phyloP scores from a whole-genome alignment of 2,329 filamentous ascomycete species.

The Venturia aucupariae region DNA sequence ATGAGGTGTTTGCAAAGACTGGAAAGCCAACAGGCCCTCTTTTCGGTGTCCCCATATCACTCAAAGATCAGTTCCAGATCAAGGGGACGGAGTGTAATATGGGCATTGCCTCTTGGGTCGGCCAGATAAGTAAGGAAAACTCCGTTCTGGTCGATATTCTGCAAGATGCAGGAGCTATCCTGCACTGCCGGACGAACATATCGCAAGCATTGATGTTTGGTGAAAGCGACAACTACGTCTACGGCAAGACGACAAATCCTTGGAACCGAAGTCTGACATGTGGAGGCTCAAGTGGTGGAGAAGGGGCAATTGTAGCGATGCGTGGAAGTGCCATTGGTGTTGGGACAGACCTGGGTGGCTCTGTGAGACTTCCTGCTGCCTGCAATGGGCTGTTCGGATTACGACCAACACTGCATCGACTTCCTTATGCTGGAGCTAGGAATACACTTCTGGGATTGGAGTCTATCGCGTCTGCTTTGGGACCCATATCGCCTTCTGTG shows the following conservation, averaged over 20 bases:
- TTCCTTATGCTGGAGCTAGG: constrained; percentile 39
- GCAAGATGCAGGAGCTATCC: constrained; percentile 37
- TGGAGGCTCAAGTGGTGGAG: constrained; percentile 44
- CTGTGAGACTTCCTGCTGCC: constrained; percentile 42
- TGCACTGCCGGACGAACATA: constrained; percentile 46
- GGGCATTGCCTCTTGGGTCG: constrained; percentile 34
- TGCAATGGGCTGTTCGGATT: constrained; percentile 41
- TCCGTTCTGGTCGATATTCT: constrained; percentile 36
- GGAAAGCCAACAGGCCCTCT: constrained; percentile 12
- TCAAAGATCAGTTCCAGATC: constrained; percentile 29
- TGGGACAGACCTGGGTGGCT: constrained; percentile 46
- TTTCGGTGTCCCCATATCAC: constrained; percentile 25
- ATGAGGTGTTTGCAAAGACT: constrained; percentile 16
- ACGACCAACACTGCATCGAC: constrained; percentile 36
- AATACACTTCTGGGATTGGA: not conserved
- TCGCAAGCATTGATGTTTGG: constrained; percentile 44
- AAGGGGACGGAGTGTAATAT: constrained; percentile 29
- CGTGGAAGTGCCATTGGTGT: constrained; percentile 41
- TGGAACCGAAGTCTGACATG: constrained; percentile 39
- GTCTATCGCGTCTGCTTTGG: not conserved
- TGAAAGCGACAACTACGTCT: constrained; percentile 44
- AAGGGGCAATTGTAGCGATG: constrained; percentile 42
- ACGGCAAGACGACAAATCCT: constrained; percentile 39
- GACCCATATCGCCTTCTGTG: constrained; percentile 5
- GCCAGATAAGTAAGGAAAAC: constrained; percentile 31